phyloP scores from a whole-genome alignment of 179 eudicot species.

The Beta corolliflora region DNA sequence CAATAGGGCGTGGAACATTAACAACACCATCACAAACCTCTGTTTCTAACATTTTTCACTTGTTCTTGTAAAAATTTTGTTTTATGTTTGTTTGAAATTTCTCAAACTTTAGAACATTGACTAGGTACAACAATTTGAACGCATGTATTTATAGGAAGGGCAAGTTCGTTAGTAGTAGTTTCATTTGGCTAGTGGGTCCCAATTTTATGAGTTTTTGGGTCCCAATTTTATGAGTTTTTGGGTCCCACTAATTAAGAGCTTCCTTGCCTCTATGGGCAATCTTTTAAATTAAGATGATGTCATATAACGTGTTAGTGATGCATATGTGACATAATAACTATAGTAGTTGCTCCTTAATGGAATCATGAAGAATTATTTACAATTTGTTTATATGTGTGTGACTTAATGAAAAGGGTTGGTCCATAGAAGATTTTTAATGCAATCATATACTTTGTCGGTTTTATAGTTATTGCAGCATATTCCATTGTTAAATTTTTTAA shows the following conservation, averaged over 20 bases:
- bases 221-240: too few relatives aligned
- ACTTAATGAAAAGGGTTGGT: neutral
- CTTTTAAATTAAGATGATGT: constrained; percentile 2
- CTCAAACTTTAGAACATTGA: neutral
- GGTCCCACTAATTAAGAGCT: constrained; percentile 23
- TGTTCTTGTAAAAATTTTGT: neutral
- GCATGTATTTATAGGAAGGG: constrained; percentile 5
- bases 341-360: neutral
- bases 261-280: constrained; percentile 18
- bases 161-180: constrained; percentile 16
- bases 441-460: too few relatives aligned
- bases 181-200: constrained; percentile 25
- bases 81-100: neutral
- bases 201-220: neutral
- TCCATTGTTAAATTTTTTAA: too few relatives aligned
- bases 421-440: neutral
- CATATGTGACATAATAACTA: neutral
- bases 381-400: neutral
- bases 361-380: neutral
- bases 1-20: constrained; percentile 50
- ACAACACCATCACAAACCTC: constrained; percentile 12
- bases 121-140: neutral
- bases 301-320: constrained; percentile 37
- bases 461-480: too few relatives aligned
- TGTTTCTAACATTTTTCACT: constrained; percentile 22